Conservation (phyloP, 1,284 basidiomycete species). For the Trichosporon ovoides region DNA sequence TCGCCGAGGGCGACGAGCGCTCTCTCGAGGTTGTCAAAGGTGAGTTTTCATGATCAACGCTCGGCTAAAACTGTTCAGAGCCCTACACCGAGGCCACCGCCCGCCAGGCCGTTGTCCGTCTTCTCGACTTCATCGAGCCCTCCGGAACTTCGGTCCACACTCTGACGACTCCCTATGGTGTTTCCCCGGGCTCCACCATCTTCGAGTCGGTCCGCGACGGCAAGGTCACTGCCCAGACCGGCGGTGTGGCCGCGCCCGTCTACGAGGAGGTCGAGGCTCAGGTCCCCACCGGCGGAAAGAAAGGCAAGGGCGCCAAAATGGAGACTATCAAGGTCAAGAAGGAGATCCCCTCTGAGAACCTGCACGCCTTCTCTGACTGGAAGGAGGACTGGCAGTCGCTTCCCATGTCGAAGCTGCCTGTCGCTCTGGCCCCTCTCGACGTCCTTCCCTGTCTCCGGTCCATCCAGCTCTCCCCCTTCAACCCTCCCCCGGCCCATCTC, state of each 20-base stretch:
- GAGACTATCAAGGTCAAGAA: conserved; percentile 39
- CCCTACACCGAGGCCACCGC: conserved; percentile 53
- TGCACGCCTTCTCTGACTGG: conserved; percentile 49
- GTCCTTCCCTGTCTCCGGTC: conserved; percentile 47
- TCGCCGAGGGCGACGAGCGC: conserved; percentile 33
- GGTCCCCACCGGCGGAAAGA: conserved; percentile 27
- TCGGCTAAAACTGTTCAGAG: conserved; percentile 32
- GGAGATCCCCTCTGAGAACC: conserved; percentile 33
- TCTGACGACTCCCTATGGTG: conserved; percentile 45
- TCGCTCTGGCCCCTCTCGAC: conserved; percentile 42
- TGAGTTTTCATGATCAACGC: conserved; percentile 19
- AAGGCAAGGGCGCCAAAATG: conserved; percentile 37
- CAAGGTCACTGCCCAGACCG: conserved; percentile 26
- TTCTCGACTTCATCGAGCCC: conserved; percentile 51
- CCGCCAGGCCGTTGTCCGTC: conserved; percentile 51
- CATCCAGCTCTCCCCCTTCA: conserved; percentile 56
- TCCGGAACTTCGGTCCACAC: conserved; percentile 47
- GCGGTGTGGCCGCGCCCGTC: conserved; percentile 20
- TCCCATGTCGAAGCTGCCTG: conserved; percentile 40
- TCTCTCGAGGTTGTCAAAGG: conserved; percentile 46
- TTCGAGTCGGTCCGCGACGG: conserved; percentile 52
- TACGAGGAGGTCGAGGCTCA: conserved; percentile 38
- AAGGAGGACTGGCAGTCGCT: conserved; percentile 29
- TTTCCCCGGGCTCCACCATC: conserved; percentile 51
- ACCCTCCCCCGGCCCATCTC: conserved; percentile 55